Percentiles rank a stretch among this genome's conserved stretches.
Evolutionary conservation across 2,329 filamentous ascomycete genomes (phyloP).

Genomic region (Beauveria rudraprayagi): DNA sequence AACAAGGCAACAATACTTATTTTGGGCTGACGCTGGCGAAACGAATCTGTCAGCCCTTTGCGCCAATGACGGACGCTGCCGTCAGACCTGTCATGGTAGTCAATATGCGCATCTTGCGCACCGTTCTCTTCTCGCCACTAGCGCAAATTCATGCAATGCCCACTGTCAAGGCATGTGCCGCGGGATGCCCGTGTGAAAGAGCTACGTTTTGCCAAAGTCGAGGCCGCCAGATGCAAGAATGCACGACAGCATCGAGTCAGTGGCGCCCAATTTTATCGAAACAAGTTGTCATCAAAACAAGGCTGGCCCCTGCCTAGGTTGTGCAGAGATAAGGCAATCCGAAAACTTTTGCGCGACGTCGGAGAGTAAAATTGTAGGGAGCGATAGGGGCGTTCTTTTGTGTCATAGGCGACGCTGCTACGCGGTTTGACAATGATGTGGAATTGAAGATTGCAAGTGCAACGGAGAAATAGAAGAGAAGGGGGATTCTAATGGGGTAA

Average conservation of each 20-base stretch:
- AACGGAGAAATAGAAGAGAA: background rate
- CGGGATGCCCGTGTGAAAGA: background rate
- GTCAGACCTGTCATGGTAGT: background rate
- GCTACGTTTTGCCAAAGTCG: background rate
- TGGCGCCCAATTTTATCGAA: background rate
- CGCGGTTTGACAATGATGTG: background rate
- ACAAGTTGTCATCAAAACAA: background rate
- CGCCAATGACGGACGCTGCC: background rate
- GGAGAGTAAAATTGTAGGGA: conserved; percentile 5
- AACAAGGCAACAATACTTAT: background rate
- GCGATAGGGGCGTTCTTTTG: background rate
- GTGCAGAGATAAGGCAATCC: background rate
- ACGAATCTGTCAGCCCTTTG: background rate
- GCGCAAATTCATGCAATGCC: background rate
- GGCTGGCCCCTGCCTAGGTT: background rate
- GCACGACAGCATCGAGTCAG: background rate
- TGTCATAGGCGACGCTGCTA: background rate
- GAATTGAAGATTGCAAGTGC: background rate
- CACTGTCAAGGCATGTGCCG: background rate
- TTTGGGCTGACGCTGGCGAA: background rate
- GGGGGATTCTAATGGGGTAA: background rate
- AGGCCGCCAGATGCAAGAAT: background rate
- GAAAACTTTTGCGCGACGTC: background rate
- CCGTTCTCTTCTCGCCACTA: background rate
- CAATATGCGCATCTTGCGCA: background rate